These are phyloP conservation scores for Pleurotus platypus DNA, from an alignment of 768 basidiomycete genomes.

Conservation along the genomic window DNA sequence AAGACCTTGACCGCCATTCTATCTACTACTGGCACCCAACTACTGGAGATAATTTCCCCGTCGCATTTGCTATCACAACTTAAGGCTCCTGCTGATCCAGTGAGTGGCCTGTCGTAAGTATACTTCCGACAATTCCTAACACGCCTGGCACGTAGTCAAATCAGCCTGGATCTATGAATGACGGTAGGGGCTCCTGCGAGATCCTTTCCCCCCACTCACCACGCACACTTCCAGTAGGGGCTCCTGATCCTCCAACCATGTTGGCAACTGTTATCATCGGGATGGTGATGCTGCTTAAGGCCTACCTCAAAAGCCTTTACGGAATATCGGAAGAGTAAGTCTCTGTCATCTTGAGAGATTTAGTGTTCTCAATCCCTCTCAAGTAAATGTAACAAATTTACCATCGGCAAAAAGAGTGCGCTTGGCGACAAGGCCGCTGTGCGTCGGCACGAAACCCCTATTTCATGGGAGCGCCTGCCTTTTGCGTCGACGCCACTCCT, in stretches of 20 bases:
- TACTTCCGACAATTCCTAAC: too few relatives aligned
- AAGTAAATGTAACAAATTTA: slow-evolving; percentile 91
- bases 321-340: slow-evolving; percentile 89
- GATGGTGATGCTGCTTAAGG: slow-evolving; percentile 86
- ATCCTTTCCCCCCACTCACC: too few relatives aligned
- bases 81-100: slow-evolving; percentile 25
- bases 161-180: too few relatives aligned
- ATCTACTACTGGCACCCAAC: slow-evolving; percentile 77
- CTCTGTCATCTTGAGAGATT: neutral
- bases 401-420: slow-evolving; percentile 84
- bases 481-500: slow-evolving; percentile 59
- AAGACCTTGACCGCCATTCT: slow-evolving; percentile 72
- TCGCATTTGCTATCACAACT: slow-evolving; percentile 65
- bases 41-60: slow-evolving; percentile 73
- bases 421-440: slow-evolving; percentile 79
- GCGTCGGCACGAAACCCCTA: slow-evolving; percentile 55
- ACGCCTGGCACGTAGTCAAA: too few relatives aligned
- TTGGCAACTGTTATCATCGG: slow-evolving; percentile 73
- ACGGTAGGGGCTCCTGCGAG: too few relatives aligned
- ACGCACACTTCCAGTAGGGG: too few relatives aligned
- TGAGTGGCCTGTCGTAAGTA: neutral
- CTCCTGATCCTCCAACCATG: slow-evolving; percentile 32
- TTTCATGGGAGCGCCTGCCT: slow-evolving; percentile 73
- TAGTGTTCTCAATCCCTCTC: neutral
- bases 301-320: slow-evolving; percentile 80